These are phyloP conservation scores for Cenchrus purpureus DNA, from an alignment of 176 grass and related monocot genomes.

Conservation along the genomic window DNA sequence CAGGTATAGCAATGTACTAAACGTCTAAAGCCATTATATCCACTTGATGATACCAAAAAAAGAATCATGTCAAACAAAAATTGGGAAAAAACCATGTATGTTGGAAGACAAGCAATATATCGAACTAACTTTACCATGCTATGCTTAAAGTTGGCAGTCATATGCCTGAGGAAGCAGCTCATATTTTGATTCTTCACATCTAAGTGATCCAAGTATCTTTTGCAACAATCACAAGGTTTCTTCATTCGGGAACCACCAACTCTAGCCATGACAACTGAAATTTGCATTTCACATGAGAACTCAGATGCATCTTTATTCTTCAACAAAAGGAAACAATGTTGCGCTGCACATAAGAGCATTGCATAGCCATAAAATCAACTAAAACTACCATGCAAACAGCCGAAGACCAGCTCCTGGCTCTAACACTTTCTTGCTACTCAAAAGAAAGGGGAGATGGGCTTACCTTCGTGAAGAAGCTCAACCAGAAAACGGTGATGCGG, in stretches of 20 bases:
- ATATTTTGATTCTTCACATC: slow-evolving; percentile 22
- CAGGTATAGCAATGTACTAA: neutral
- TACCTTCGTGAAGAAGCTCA: neutral
- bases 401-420: neutral
- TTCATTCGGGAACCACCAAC: neutral
- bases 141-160: slow-evolving; percentile 37
- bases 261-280: slow-evolving; percentile 27
- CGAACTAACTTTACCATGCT: slow-evolving; percentile 40
- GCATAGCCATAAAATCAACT: neutral
- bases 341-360: neutral
- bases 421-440: neutral
- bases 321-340: neutral
- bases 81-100: neutral
- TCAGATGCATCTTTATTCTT: neutral
- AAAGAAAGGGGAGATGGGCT: neutral
- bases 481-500: neutral
- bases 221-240: slow-evolving; percentile 33
- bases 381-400: neutral
- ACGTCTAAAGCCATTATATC: neutral
- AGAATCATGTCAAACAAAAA: neutral
- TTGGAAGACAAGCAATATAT: neutral
- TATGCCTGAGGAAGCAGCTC: slow-evolving; percentile 42
- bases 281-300: neutral
- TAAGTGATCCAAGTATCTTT: slow-evolving; percentile 21
- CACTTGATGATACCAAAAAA: neutral